Conservation (phyloP, 306 rosid genomes). For the Begonia masoniana region DNA sequence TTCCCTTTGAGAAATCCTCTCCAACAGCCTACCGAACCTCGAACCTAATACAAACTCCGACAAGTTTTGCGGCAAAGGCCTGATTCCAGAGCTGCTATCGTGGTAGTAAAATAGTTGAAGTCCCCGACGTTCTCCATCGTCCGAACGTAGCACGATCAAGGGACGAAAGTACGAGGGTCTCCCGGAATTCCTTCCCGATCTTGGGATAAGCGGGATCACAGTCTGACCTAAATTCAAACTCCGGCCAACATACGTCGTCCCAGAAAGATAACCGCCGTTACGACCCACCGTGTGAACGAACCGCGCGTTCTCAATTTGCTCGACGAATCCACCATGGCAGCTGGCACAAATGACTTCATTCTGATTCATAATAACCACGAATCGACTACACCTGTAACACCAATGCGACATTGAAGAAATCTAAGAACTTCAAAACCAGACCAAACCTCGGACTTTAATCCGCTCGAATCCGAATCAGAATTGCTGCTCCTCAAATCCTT, state of each 20-base stretch:
- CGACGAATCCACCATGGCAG: constrained; percentile 57
- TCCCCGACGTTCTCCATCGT: constrained; percentile 35
- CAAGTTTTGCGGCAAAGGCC: constrained; percentile 70
- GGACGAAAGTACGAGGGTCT: constrained; percentile 63
- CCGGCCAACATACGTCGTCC: constrained; percentile 62
- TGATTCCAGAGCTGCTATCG: constrained; percentile 61
- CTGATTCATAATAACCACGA: constrained; percentile 21
- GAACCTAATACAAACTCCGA: constrained; percentile 77
- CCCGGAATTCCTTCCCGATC: constrained; percentile 42
- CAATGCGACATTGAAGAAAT: constrained; percentile 48
- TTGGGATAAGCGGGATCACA: constrained; percentile 23
- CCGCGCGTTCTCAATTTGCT: constrained; percentile 33
- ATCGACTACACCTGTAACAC: constrained; percentile 73
- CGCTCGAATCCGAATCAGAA: no score
- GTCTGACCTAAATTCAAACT: constrained; percentile 19
- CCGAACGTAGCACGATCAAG: constrained; percentile 49
- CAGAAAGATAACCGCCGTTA: constrained; percentile 30
- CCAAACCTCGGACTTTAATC: not conserved
- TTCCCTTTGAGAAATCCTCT: constrained; percentile 66
- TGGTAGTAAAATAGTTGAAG: constrained; percentile 71
- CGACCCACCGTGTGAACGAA: constrained; percentile 21
- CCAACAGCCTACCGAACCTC: constrained; percentile 64
- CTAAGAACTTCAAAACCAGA: constrained; percentile 8
- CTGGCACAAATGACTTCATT: constrained; percentile 41
- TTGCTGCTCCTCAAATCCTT: no score